phyloP scores from a whole-genome alignment of 2,329 filamentous ascomycete species.

The Cryoendolithus antarcticus region DNA sequence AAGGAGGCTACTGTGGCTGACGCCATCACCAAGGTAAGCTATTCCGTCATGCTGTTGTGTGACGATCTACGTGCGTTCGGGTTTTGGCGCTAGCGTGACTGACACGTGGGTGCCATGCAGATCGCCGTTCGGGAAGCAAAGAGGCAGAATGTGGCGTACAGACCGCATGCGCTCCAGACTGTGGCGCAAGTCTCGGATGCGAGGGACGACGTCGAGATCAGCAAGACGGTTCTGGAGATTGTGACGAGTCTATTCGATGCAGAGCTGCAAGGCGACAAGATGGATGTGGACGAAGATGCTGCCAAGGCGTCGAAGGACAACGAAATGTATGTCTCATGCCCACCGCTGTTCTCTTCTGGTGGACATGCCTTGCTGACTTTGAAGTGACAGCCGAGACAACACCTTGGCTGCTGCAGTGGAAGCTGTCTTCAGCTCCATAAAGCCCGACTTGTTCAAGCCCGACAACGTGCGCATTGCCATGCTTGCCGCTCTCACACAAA shows the following conservation, averaged over 20 bases:
- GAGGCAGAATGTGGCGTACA: constrained; percentile 76
- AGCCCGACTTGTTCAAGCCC: constrained; percentile 12
- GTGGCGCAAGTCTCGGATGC: constrained; percentile 61
- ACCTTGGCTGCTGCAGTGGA: constrained; percentile 19
- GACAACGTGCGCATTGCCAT: constrained; percentile 6
- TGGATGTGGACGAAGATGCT: constrained; percentile 51
- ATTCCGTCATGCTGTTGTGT: not conserved
- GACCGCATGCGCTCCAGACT: constrained; percentile 58
- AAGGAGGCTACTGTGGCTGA: constrained; percentile 48
- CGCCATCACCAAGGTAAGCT: constrained; percentile 52
- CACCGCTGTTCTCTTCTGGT: too few species aligned
- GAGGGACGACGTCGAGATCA: constrained; percentile 57
- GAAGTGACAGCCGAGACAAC: constrained; percentile 10
- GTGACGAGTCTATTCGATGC: constrained; percentile 48
- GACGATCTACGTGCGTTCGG: too few species aligned
- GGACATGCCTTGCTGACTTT: constrained; percentile 1
- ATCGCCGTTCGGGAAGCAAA: constrained; percentile 78
- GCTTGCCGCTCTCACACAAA: not conserved
- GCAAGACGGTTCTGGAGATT: constrained; percentile 53
- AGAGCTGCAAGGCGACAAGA: constrained; percentile 45
- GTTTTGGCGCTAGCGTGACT: constrained; percentile 6
- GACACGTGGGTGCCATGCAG: constrained; percentile 27
- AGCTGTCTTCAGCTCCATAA: constrained; percentile 19
- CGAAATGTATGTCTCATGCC: too few species aligned
- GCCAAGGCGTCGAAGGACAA: constrained; percentile 1